A percentile compares a stretch with the other conserved stretches of the same genome.
phyloP scores from a whole-genome alignment of 1,139 yeast species.

The Hyphopichia wangnamkhiaoensis region DNA sequence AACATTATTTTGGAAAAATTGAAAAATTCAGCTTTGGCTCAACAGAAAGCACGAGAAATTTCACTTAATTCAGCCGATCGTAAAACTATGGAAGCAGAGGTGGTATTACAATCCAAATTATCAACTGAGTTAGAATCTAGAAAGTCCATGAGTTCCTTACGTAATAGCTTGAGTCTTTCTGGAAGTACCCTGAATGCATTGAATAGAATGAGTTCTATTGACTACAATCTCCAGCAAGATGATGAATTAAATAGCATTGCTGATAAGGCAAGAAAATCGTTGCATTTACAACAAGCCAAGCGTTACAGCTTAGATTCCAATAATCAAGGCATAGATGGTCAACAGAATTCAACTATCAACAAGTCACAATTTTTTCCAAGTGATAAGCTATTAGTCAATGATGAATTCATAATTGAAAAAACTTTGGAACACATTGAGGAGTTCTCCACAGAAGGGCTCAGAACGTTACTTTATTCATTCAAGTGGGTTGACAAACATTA shows the following conservation, averaged over 20 bases:
- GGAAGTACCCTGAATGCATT: conserved; percentile 19
- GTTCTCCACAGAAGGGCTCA: conserved; percentile 89
- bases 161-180: conserved; percentile 31
- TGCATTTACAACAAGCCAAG: conserved; percentile 61
- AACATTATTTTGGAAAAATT: conserved; percentile 82
- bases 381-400: conserved; percentile 68
- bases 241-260: conserved; percentile 63
- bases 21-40: conserved; percentile 58
- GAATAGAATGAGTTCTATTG: conserved; percentile 48
- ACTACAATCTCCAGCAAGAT: conserved; percentile 55
- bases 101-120: conserved; percentile 55
- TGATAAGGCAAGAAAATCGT: conserved; percentile 58
- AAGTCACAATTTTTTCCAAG: conserved; percentile 47
- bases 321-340: conserved; percentile 1
- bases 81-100: conserved; percentile 78
- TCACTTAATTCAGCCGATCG: conserved; percentile 61
- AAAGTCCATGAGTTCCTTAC: conserved; percentile 30
- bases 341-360: not conserved
- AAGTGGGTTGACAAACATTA: conserved; percentile 64
- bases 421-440: conserved; percentile 91
- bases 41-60: conserved; percentile 62
- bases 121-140: conserved; percentile 33
- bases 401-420: conserved; percentile 74
- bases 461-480: conserved; percentile 84
- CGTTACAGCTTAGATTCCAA: conserved; percentile 47